A percentile compares a stretch with the other conserved stretches of the same genome.
Conservation (phyloP, 495 filamentous ascomycete species). For the Parathielavia appendiculata region DNA sequence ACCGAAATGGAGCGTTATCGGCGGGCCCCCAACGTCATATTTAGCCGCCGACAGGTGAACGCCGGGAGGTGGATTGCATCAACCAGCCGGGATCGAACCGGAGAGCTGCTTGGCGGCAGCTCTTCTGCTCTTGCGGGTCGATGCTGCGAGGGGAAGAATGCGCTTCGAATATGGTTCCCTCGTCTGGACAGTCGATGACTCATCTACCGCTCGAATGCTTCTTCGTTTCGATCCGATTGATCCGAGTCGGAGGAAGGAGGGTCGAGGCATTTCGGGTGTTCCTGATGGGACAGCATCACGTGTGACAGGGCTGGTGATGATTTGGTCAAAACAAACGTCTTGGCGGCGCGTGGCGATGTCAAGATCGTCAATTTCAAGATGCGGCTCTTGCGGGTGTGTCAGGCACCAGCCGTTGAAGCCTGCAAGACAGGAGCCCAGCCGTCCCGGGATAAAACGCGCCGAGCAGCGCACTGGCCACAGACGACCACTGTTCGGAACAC, state of each 20-base stretch:
- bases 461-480: too few species aligned
- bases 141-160: too few species aligned
- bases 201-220: too few species aligned
- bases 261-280: not conserved
- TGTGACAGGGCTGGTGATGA: not conserved
- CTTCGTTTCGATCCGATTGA: not conserved
- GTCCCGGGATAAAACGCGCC: too few species aligned
- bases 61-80: not conserved
- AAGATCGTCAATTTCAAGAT: not conserved
- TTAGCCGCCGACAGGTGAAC: not conserved
- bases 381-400: not conserved
- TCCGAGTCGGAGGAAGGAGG: not conserved
- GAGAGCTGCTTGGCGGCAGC: not conserved
- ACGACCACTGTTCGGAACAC: too few species aligned
- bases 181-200: not conserved
- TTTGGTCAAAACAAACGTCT: not conserved
- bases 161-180: not conserved
- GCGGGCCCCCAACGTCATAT: slow-evolving; percentile 16
- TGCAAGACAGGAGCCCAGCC: too few species aligned
- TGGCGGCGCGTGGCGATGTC: not conserved
- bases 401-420: too few species aligned
- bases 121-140: not conserved
- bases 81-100: not conserved
- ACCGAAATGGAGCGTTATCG: not conserved
- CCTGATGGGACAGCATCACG: not conserved